Evolutionary conservation across 2,329 filamentous ascomycete species (phyloP).

Genomic region (Fusarium illudens): DNA sequence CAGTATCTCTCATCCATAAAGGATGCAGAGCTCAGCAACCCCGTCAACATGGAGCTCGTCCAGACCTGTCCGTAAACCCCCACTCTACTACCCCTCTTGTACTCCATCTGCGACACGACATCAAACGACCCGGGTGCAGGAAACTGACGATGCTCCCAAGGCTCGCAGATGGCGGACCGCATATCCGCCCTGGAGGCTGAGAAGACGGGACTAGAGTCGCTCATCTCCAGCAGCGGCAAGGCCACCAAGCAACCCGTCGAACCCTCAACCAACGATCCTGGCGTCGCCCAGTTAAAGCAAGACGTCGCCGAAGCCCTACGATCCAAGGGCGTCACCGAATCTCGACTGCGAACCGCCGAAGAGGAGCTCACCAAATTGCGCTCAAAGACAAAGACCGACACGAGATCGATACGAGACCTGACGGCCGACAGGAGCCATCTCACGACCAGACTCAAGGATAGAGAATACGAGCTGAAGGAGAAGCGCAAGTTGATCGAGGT

Average conservation of each 20-base stretch:
- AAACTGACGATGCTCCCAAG: slow-evolving; percentile 50
- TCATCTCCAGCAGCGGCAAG: slow-evolving; percentile 39
- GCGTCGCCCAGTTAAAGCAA: slow-evolving; percentile 63
- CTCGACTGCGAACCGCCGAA: slow-evolving; percentile 68
- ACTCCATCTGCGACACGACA: slow-evolving; percentile 17
- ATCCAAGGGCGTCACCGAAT: slow-evolving; percentile 73
- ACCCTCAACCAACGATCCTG: slow-evolving; percentile 44
- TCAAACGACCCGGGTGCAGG: neutral
- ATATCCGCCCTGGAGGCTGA: slow-evolving; percentile 70
- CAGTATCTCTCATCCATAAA: slow-evolving; percentile 81
- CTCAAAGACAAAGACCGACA: slow-evolving; percentile 66
- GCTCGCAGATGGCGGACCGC: slow-evolving; percentile 72
- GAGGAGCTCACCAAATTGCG: slow-evolving; percentile 72
- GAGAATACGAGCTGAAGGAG: slow-evolving; percentile 83
- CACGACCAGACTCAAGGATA: slow-evolving; percentile 74
- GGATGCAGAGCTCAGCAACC: slow-evolving; percentile 73
- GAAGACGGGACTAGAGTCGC: slow-evolving; percentile 53
- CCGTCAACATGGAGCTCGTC: slow-evolving; percentile 72
- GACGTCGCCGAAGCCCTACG: slow-evolving; percentile 82
- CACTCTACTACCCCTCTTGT: slow-evolving; percentile 16
- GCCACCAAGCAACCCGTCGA: slow-evolving; percentile 21
- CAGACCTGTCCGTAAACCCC: slow-evolving; percentile 72
- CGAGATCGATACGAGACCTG: slow-evolving; percentile 67
- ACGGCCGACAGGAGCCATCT: slow-evolving; percentile 69
- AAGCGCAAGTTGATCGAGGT: slow-evolving; percentile 86